Evolutionary conservation across 2,329 filamentous ascomycete genomes (phyloP).

Genomic region (Ascocoryne sarcoides): DNA sequence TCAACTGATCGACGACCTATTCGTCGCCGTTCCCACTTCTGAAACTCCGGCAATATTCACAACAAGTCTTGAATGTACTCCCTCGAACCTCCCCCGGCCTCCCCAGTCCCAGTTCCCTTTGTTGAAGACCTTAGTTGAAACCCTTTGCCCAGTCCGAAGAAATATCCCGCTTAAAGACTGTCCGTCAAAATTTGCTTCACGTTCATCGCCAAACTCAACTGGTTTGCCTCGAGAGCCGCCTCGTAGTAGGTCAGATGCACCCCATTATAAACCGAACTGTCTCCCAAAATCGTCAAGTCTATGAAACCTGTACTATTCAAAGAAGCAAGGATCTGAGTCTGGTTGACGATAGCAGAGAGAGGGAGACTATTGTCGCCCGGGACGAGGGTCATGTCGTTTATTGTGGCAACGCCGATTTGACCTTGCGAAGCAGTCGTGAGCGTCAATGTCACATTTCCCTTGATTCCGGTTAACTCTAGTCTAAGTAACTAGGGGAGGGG

Average conservation of each 20-base stretch:
- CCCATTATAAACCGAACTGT: slow-evolving; percentile 38
- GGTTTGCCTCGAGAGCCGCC: neutral
- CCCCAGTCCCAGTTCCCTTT: no score
- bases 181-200: neutral
- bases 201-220: neutral
- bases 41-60: no score
- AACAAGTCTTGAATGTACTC: no score
- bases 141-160: no score
- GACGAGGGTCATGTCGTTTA: slow-evolving; percentile 41
- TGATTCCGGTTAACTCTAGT: neutral
- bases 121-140: no score
- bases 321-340: slow-evolving; percentile 27
- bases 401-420: slow-evolving; percentile 39
- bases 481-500: neutral
- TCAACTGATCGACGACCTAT: no score
- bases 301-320: slow-evolving; percentile 36
- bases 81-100: no score
- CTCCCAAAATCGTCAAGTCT: slow-evolving; percentile 41
- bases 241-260: slow-evolving; percentile 42
- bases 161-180: no score
- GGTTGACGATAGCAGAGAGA: slow-evolving; percentile 41
- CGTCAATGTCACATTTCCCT: slow-evolving; percentile 40
- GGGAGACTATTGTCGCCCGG: slow-evolving; percentile 45
- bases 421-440: slow-evolving; percentile 33
- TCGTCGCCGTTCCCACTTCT: no score